phyloP scores from a whole-genome alignment of 2,329 filamentous ascomycete genomes.

The Trichoderma sp. region DNA sequence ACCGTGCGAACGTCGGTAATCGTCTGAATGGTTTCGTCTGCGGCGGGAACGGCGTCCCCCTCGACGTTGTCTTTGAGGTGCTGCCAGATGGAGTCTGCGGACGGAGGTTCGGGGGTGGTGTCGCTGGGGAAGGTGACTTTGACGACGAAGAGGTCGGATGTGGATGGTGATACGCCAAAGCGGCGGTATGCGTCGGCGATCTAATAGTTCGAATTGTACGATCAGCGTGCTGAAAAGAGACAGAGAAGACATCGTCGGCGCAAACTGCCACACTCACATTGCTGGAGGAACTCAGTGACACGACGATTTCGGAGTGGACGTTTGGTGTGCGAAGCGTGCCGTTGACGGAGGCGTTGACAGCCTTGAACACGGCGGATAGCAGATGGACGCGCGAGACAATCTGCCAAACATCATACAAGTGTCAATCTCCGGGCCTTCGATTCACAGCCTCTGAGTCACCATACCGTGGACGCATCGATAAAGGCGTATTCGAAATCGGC shows the following conservation, averaged over 20 bases:
- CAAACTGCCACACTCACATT: constrained; percentile 58
- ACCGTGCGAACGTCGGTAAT: constrained; percentile 69
- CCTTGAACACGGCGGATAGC: constrained; percentile 74
- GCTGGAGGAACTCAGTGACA: constrained; percentile 76
- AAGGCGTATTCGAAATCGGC: constrained; percentile 89
- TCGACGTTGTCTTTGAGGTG: constrained; percentile 66
- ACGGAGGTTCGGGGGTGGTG: constrained; percentile 45
- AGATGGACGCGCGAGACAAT: constrained; percentile 73
- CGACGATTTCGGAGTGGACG: constrained; percentile 86
- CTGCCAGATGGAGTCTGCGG: constrained; percentile 52
- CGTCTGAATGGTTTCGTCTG: constrained; percentile 62
- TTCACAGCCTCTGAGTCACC: constrained; percentile 34
- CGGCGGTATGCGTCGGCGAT: constrained; percentile 90
- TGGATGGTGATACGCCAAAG: constrained; percentile 76
- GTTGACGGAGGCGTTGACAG: constrained; percentile 67
- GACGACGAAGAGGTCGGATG: constrained; percentile 73
- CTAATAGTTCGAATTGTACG: constrained; percentile 46
- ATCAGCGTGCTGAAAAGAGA: background rate
- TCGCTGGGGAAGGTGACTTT: constrained; percentile 66
- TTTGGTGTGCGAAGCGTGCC: constrained; percentile 74
- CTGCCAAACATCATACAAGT: constrained; percentile 44
- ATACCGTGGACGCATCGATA: constrained; percentile 79
- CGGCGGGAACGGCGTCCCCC: constrained; percentile 61
- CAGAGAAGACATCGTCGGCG: background rate
- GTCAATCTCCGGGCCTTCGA: background rate